These are phyloP conservation scores for Trichoderma sp. DNA, from an alignment of 2,329 filamentous ascomycete genomes.

Conservation along the genomic window DNA sequence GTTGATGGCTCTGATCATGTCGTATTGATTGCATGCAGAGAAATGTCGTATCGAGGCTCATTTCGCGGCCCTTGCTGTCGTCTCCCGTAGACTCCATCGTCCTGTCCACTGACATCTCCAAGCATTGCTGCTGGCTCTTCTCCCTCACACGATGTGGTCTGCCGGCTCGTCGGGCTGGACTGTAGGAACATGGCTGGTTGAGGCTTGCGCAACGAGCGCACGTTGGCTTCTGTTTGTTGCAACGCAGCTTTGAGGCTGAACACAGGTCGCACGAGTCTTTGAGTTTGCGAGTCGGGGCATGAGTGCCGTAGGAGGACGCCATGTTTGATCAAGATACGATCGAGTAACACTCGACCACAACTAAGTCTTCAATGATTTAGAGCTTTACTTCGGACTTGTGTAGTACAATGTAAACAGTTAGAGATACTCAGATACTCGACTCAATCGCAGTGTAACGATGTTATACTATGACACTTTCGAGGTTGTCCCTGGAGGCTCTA, in stretches of 20 bases:
- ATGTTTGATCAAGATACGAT: not conserved
- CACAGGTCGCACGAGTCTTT: conserved; percentile 4
- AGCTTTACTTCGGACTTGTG: not conserved
- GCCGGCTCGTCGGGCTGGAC: not conserved
- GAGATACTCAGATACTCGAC: not conserved
- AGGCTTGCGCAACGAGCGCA: not conserved
- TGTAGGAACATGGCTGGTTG: conserved; percentile 1
- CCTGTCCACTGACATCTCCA: not conserved
- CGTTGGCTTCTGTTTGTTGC: not conserved
- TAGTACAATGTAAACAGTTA: not conserved
- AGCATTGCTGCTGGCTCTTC: conserved; percentile 1
- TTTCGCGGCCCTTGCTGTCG: not conserved
- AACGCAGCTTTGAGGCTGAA: not conserved
- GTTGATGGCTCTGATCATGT: not conserved
- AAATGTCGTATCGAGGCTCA: not conserved
- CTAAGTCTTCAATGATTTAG: no score
- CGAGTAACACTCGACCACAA: not conserved
- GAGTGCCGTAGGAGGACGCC: not conserved
- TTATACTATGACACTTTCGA: not conserved
- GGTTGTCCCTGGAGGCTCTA: not conserved
- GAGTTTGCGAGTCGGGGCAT: not conserved
- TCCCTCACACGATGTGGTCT: conserved; percentile 2
- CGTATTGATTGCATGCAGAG: not conserved
- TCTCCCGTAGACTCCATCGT: not conserved
- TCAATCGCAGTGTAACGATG: not conserved